phyloP scores from a whole-genome alignment of 129 eudicot species.

The Lactuca sativa region DNA sequence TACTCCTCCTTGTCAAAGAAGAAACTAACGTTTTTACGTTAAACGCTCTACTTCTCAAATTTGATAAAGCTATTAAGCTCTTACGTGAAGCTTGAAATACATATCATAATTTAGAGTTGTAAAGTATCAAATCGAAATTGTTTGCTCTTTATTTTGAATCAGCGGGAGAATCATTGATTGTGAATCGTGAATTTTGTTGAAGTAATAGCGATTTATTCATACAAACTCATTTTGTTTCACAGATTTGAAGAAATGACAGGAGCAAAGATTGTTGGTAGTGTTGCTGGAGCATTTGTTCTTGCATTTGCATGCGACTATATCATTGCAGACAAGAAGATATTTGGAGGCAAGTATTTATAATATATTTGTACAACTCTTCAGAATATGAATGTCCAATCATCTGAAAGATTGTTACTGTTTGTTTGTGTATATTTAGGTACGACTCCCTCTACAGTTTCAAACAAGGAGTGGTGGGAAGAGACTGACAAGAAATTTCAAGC shows the following conservation, averaged over 20 bases:
- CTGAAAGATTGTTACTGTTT: slow-evolving; percentile 43
- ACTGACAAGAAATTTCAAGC: slow-evolving; percentile 92
- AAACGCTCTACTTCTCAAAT: background rate
- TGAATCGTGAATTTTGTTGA: background rate
- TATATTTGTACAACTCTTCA: background rate
- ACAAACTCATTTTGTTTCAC: background rate
- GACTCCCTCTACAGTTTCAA: slow-evolving; percentile 69
- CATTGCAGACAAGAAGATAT: slow-evolving; percentile 68
- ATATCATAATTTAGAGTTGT: background rate
- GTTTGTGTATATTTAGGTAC: slow-evolving; percentile 50
- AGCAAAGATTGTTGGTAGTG: slow-evolving; percentile 47
- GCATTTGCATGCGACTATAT: slow-evolving; percentile 48
- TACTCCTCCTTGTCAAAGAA: background rate
- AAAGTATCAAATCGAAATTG: background rate
- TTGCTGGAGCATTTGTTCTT: slow-evolving; percentile 50
- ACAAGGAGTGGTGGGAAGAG: slow-evolving; percentile 78
- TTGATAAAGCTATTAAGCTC: too few relatives aligned
- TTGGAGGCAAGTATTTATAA: slow-evolving; percentile 57
- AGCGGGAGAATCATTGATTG: background rate
- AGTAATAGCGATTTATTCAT: background rate
- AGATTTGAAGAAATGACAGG: slow-evolving; percentile 45
- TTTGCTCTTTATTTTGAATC: background rate
- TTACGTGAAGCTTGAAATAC: background rate
- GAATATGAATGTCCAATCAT: background rate
- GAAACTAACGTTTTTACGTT: background rate